Percentiles rank a stretch among this genome's conserved stretches.
These are phyloP conservation scores for Sphenostylis stenocarpa DNA, from an alignment of 306 rosid genomes.

Conservation along the genomic window DNA sequence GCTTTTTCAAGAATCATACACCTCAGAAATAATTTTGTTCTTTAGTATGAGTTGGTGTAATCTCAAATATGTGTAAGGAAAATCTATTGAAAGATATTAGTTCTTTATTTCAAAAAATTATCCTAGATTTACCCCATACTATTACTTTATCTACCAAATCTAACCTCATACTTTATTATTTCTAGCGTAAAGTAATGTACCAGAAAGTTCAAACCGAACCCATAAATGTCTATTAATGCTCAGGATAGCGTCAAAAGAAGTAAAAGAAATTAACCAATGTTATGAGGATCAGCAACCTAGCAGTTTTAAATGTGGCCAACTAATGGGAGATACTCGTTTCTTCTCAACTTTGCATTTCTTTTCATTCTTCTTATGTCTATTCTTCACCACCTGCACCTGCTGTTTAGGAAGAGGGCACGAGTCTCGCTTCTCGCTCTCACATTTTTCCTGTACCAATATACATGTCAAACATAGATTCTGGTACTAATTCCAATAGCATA, in stretches of 20 bases:
- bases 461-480: conserved; percentile 10
- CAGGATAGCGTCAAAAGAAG: background rate
- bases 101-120: too few relatives aligned
- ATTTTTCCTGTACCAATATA: conserved; percentile 50
- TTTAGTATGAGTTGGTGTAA: too few relatives aligned
- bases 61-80: too few relatives aligned
- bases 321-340: conserved; percentile 42
- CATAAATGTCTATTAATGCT: conserved; percentile 17
- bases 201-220: conserved; percentile 1
- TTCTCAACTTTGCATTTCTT: conserved; percentile 47
- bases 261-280: conserved; percentile 17
- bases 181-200: background rate
- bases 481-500: conserved; percentile 26
- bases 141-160: conserved; percentile 1
- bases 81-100: too few relatives aligned
- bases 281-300: conserved; percentile 56
- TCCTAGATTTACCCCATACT: background rate
- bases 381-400: conserved; percentile 41
- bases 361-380: conserved; percentile 41
- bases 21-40: too few relatives aligned
- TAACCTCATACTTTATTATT: conserved; percentile 20
- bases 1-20: too few relatives aligned
- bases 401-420: conserved; percentile 34
- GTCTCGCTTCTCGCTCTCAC: conserved; percentile 27
- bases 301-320: conserved; percentile 62